Base-by-base conservation (phyloP, 352 stramenopile genomes). In the Pythium myriotylum region DNA sequence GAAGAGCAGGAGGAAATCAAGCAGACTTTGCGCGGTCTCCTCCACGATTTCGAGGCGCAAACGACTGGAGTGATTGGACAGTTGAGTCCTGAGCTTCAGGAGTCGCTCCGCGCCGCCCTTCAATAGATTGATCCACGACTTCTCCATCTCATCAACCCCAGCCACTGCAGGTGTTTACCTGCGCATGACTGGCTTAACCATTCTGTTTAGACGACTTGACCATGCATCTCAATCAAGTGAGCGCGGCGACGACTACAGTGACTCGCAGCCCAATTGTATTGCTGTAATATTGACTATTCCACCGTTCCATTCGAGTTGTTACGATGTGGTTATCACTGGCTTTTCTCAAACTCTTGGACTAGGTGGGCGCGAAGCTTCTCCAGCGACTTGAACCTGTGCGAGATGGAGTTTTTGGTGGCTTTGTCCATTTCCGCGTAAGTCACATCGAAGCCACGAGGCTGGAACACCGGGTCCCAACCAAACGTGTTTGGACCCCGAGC, bases 371-470 rank as follows among this genome's bases (percentile, higher is more conserved):
- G 52, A 14, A 95, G 74, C 60, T 81, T 77, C 47, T 93, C 77
- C 20, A 95, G 74, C 45, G 83, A 81, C 62, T 88, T 89, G 83
- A 83, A 94, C 47, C 91, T 84, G 69, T 97, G 91, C 53, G 86
- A 96, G 65, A 97, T 96, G 43, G 71, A 72, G 80, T 97, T 97
- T 77, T 97, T 97, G 17, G 72, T 81, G 19, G 53, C 53, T 72
- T 95, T 96, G 59, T 94, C 82, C 87, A 97, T 90, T 73, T 97
- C 89, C 37, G 89, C 91, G 77, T 94, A 97, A 46, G 92, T 97
- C 47, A 78, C 35, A 0, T 84, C 73, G 59, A 75, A 94, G 50
- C 89, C 92, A 17, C 94, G 73, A 0, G 91, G 89, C 67, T 94
- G 70, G 73, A 98, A 98, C 32, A 97, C 72, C 9, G 90, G 79